Conservation (phyloP, 2,329 filamentous ascomycete genomes). For the Sporothrix sp. region DNA sequence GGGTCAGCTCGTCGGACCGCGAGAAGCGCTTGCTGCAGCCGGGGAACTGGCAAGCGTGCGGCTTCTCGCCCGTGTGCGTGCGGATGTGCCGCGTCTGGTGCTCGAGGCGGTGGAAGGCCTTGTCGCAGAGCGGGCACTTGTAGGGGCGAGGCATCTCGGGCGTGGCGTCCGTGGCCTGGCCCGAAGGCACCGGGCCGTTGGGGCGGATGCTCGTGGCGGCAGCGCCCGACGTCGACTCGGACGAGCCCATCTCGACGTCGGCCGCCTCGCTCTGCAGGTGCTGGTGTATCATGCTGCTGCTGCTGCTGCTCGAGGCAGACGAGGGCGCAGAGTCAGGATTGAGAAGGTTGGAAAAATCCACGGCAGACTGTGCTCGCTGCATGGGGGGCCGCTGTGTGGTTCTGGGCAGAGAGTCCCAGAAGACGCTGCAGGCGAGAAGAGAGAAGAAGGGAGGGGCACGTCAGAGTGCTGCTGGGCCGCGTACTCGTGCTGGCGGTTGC, state of each 20-base stretch:
- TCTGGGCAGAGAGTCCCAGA: constrained; percentile 11
- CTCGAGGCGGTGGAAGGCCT: constrained; percentile 95
- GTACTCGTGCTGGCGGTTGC: background rate
- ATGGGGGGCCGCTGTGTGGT: constrained; percentile 52
- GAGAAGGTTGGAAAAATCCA: constrained; percentile 67
- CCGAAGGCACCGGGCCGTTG: constrained; percentile 51
- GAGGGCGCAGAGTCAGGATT: constrained; percentile 40
- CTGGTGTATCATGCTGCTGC: constrained; percentile 20
- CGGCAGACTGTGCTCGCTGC: constrained; percentile 63
- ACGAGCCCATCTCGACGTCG: constrained; percentile 38
- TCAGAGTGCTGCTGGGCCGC: background rate
- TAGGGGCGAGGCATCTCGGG: constrained; percentile 85
- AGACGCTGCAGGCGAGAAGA: background rate
- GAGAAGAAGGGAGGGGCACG: background rate
- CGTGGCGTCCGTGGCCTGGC: constrained; percentile 46
- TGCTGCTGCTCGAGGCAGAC: constrained; percentile 18
- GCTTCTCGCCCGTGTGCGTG: constrained; percentile 71
- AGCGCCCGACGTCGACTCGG: constrained; percentile 11
- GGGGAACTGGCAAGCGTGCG: constrained; percentile 88
- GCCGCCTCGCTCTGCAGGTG: constrained; percentile 27
- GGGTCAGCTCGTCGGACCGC: constrained; percentile 89
- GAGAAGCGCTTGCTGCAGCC: constrained; percentile 97
- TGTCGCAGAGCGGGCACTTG: constrained; percentile 96
- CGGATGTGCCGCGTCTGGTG: constrained; percentile 88
- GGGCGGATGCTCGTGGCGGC: constrained; percentile 43